phyloP scores from a whole-genome alignment of 2,329 filamentous ascomycete genomes.

The Phaeosphaeriaceae sp. region DNA sequence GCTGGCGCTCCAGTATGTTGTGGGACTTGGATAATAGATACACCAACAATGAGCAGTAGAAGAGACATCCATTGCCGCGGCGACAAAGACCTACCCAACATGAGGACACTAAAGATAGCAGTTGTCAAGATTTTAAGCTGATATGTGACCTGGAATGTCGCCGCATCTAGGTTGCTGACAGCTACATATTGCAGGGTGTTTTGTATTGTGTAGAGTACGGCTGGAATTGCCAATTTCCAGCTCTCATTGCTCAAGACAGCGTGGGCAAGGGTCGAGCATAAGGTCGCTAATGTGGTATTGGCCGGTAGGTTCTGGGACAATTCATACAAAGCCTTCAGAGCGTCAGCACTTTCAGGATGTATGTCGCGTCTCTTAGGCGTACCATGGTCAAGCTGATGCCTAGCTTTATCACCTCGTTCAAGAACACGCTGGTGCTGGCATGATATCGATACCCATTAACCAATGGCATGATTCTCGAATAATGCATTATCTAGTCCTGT shows the following conservation, averaged over 20 bases:
- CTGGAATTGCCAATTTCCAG: slow-evolving; percentile 93
- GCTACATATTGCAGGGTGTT: slow-evolving; percentile 95
- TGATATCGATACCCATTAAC: slow-evolving; percentile 85
- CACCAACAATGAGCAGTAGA: slow-evolving; percentile 78
- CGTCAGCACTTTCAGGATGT: slow-evolving; percentile 2
- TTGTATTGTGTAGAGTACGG: slow-evolving; percentile 85
- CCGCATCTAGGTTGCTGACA: slow-evolving; percentile 87
- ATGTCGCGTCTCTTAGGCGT: neutral
- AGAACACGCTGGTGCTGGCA: slow-evolving; percentile 89
- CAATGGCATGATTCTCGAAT: slow-evolving; percentile 91
- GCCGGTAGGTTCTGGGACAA: slow-evolving; percentile 78
- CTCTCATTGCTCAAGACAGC: slow-evolving; percentile 88
- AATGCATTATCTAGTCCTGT: slow-evolving; percentile 78
- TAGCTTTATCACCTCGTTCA: slow-evolving; percentile 92
- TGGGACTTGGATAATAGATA: slow-evolving; percentile 84
- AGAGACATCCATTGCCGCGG: slow-evolving; percentile 80
- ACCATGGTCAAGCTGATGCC: slow-evolving; percentile 79
- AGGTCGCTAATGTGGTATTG: slow-evolving; percentile 77
- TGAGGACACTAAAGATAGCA: slow-evolving; percentile 80
- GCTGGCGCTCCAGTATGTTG: slow-evolving; percentile 61
- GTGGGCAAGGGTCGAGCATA: slow-evolving; percentile 80
- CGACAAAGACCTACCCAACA: slow-evolving; percentile 75
- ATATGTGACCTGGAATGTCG: slow-evolving; percentile 91
- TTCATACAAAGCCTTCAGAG: slow-evolving; percentile 74
- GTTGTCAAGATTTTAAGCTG: slow-evolving; percentile 94